A percentile compares a stretch with the other conserved stretches of the same genome.
Evolutionary conservation across 768 basidiomycete species (phyloP).

Genomic region (Panaeolus papilionaceus): DNA sequence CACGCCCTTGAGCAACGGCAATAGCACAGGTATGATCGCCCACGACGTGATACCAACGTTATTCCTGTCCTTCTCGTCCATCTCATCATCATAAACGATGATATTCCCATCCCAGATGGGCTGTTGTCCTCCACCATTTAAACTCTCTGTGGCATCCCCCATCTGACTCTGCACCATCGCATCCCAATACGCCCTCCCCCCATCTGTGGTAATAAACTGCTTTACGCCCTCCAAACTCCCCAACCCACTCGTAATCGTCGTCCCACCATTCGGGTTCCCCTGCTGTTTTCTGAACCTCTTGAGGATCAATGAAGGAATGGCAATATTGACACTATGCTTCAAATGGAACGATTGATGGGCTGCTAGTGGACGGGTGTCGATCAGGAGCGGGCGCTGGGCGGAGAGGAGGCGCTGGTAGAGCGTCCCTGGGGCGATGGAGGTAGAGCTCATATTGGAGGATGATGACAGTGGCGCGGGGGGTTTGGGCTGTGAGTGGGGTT

Average conservation of each 20-base stretch:
- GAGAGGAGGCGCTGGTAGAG: constrained; percentile 57
- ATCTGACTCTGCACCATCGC: constrained; percentile 22
- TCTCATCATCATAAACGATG: constrained; percentile 79
- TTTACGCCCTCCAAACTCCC: constrained; percentile 71
- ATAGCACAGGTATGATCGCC: constrained; percentile 70
- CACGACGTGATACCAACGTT: constrained; percentile 66
- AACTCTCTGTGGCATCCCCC: constrained; percentile 27
- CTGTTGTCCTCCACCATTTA: constrained; percentile 34
- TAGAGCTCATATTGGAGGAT: constrained; percentile 27
- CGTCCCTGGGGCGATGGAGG: constrained; percentile 50
- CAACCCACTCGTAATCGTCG: constrained; percentile 43
- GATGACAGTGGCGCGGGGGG: constrained; percentile 31
- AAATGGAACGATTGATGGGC: constrained; percentile 72
- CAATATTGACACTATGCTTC: constrained; percentile 77
- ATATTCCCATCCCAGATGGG: constrained; percentile 77
- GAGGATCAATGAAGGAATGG: constrained; percentile 89
- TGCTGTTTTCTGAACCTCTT: constrained; percentile 81
- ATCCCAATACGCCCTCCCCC: constrained; percentile 78
- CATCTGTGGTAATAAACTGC: constrained; percentile 83
- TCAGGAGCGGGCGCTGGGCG: constrained; percentile 65
- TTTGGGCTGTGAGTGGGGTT: constrained; percentile 15
- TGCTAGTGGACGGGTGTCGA: constrained; percentile 81
- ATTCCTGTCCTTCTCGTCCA: constrained; percentile 68
- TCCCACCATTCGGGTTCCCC: constrained; percentile 31
- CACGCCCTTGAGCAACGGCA: constrained; percentile 52